Base-by-base conservation (phyloP, 2,329 filamentous ascomycete species). In the Emergomyces orientalis region DNA sequence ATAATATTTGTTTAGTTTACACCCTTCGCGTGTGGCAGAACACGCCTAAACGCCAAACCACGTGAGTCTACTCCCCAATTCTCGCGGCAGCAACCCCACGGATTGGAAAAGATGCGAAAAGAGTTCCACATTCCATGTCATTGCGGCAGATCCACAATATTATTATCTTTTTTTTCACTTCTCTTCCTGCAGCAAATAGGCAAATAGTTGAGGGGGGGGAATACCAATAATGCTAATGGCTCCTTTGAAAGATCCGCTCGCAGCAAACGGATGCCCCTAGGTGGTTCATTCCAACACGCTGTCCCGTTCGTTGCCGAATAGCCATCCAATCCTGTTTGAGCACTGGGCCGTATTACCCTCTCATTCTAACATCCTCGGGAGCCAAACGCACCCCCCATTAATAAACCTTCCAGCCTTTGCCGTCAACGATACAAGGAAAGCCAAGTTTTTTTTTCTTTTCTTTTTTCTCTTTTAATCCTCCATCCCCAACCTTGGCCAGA, bases 11-110 rank as follows among this genome's bases (percentile, higher is more conserved):
- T 32, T 1, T n/a, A 52, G 32, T 49, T 41, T 37, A 32, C 58
- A 45, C 25, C 8, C 22, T 32, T 51, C 30, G 62, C 67, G 64
- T 65, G 68, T 63, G 34, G 27, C 30, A 49, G 37, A 59, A 69
- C 70, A 69, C 71, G 70, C 61, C 64, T 58, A 65, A 69, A 73
- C 73, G 66, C 73, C 71, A 67, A 37, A 14, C 25, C 73, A 75
- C 72, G 72, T 75, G 73, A 73, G 22, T 4, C n/a, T 14, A 5
- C 54, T 34, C n/a, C 32, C 2, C 49, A 58, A 30, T 27, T 14
- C 13, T 30, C 17, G 17, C 25, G 17, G 55, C 25, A 34, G 32
- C 34, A 19, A 22, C 32, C 8, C 41, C 32, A 11, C n/a, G 7
- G 49, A 17, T 30, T 22, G 49, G 14, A 60, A 43, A 25, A 49